These are phyloP conservation scores for Hemisphaericaspora nanyangensis DNA, from an alignment of 805 yeast species.

Conservation along the genomic window DNA sequence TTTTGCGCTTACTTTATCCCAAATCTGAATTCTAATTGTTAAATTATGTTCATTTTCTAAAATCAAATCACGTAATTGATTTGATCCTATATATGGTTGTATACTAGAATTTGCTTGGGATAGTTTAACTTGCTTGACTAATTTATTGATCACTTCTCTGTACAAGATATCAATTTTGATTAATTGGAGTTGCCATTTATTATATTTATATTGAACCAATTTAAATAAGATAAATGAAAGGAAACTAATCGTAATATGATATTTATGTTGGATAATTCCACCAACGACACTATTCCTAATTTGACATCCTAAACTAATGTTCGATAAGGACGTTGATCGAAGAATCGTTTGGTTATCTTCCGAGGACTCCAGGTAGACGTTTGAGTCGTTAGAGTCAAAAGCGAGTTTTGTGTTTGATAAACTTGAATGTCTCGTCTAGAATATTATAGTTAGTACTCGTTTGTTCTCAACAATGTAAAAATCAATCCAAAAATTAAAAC, in stretches of 20 bases:
- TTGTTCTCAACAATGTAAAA: background rate
- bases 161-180: slow-evolving; percentile 44
- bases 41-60: slow-evolving; percentile 40
- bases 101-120: slow-evolving; percentile 24
- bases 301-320: slow-evolving; percentile 56
- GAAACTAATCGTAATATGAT: slow-evolving; percentile 12
- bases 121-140: slow-evolving; percentile 38
- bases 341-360: slow-evolving; percentile 47
- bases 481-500: background rate
- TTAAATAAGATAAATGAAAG: slow-evolving; percentile 18
- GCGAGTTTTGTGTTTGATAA: slow-evolving; percentile 13
- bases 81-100: slow-evolving; percentile 56
- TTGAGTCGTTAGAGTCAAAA: slow-evolving; percentile 35
- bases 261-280: slow-evolving; percentile 24
- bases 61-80: slow-evolving; percentile 67
- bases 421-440: slow-evolving; percentile 13
- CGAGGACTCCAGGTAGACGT: slow-evolving; percentile 23
- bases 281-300: slow-evolving; percentile 49
- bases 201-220: slow-evolving; percentile 29
- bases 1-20: slow-evolving; percentile 53
- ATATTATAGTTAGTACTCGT: slow-evolving; percentile 21
- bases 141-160: slow-evolving; percentile 45
- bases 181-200: slow-evolving; percentile 33
- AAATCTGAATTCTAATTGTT: slow-evolving; percentile 41
- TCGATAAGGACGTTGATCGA: slow-evolving; percentile 70